Evolutionary conservation across 2,329 filamentous ascomycete genomes (phyloP).

Genomic region (Cyphellophora europaea): DNA sequence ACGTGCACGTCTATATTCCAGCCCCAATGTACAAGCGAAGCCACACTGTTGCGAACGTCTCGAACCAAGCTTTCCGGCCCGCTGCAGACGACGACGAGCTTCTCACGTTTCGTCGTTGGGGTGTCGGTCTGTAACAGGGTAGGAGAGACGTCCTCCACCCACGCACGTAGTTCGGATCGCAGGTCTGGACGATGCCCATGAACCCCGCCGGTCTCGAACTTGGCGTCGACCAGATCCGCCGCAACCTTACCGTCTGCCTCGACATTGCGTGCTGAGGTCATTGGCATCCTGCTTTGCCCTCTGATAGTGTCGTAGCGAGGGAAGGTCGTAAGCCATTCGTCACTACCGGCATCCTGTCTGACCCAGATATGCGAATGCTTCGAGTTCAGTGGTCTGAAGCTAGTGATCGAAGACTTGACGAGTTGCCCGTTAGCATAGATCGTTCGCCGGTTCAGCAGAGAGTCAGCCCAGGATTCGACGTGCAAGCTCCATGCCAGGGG

Average conservation of each 20-base stretch:
- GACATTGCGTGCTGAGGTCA: background rate
- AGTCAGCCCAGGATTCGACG: conserved; percentile 4
- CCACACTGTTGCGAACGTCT: conserved; percentile 50
- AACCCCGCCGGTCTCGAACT: conserved; percentile 13
- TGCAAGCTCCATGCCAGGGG: conserved; percentile 36
- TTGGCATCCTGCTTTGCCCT: background rate
- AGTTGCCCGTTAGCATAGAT: conserved; percentile 9
- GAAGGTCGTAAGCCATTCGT: conserved; percentile 13
- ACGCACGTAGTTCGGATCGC: conserved; percentile 14
- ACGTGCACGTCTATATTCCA: conserved; percentile 44
- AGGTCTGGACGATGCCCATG: conserved; percentile 15
- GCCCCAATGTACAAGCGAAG: conserved; percentile 39
- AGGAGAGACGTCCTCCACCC: conserved; percentile 37
- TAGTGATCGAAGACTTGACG: conserved; percentile 1
- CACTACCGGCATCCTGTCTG: conserved; percentile 14
- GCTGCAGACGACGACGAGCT: conserved; percentile 46
- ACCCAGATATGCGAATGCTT: conserved; percentile 17
- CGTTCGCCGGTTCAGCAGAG: conserved; percentile 9
- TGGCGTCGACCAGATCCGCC: conserved; percentile 11
- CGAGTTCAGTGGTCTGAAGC: conserved; percentile 1
- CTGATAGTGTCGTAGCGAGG: conserved; percentile 7
- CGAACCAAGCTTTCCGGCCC: conserved; percentile 56
- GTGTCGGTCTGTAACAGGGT: conserved; percentile 37
- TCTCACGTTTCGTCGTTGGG: conserved; percentile 19
- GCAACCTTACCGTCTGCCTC: background rate